Evolutionary conservation across 495 filamentous ascomycete species (phyloP), one percentile per base, ranked within the genome.

Genomic region (Parachaetomium inaequale): DNA sequence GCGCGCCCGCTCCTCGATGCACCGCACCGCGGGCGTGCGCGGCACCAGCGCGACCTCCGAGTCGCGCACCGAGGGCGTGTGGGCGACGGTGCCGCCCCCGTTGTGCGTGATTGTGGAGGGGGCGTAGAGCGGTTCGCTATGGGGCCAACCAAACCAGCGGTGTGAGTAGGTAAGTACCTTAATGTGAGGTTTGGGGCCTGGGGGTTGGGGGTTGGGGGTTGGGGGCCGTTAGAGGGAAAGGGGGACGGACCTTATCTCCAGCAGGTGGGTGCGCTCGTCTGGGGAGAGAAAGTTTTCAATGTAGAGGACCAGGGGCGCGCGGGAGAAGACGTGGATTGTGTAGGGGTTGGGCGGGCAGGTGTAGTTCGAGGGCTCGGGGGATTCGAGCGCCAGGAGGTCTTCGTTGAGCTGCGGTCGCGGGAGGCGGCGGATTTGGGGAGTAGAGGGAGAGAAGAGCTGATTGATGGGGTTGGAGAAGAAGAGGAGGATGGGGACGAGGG

Each of bases 1-100:
- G 10, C 68, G 70, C 4, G 75, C 73, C 7, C 77, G 73, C 32
- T 61, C 64, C 67, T 81, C 78, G 58, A 81, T 70, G 68, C 78
- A 81, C 40, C 75, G 69, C 42, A 79, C 78, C 1, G 32, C 46
- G 12, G 70, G 68, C 8, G 74, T 76, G 8, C 78, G 75, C 12
- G 77, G 76, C 36, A 81, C 55, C 31, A 81, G 19, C n/a, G 78
- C 78, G 11, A 81, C 78, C 36, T 79, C 75, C 2, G 78, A 81
- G 69, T 81, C 77, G 26, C 78, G 74, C 45, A 79, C 61, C 28
- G 70, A 63, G 21, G 65, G 55, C 43, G 75, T 68, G n/a, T 66
- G 73, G 5, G 70, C 65, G 31, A 68, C 64, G 7, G 70, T 66
- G 6, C 64, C 58, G 47, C 72, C 72, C 40, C 72, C 76, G 58